Percentiles rank a stretch among this genome's conserved stretches.
Conservation (phyloP, 257 asterid species). For the Solanum sitiens region DNA sequence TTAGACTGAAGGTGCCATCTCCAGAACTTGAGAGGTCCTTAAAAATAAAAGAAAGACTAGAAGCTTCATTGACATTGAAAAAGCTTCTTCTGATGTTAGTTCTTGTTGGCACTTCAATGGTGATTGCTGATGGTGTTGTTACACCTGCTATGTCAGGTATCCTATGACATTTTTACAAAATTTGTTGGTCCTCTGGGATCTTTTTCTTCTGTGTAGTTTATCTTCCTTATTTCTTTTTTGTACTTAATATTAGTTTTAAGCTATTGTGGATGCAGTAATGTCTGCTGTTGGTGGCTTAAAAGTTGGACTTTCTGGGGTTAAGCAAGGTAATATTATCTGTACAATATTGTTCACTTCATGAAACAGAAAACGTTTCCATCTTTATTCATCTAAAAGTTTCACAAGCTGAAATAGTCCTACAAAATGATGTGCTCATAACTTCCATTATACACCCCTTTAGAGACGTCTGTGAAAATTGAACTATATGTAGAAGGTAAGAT, state of each 20-base stretch:
- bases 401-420: neutral
- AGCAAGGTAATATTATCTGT: conserved; percentile 43
- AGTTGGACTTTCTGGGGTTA: conserved; percentile 70
- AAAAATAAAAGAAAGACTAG: conserved; percentile 87
- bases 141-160: conserved; percentile 99
- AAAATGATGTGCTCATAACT: neutral
- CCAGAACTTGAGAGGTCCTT: conserved; percentile 97
- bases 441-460: neutral
- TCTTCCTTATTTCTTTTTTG: conserved; percentile 3
- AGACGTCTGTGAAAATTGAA: neutral
- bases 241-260: conserved; percentile 8
- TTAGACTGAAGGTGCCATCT: conserved; percentile 95
- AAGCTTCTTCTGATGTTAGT: conserved; percentile 81
- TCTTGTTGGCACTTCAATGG: conserved; percentile 99
- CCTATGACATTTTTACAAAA: conserved; percentile 9
- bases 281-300: conserved; percentile 97
- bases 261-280: conserved; percentile 53
- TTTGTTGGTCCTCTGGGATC: conserved; percentile 9
- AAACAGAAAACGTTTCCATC: neutral
- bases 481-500: neutral
- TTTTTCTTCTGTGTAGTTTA: neutral
- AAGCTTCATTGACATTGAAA: conserved; percentile 74
- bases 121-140: conserved; percentile 96
- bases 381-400: neutral
- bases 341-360: neutral